Conservation (phyloP, 2,329 filamentous ascomycete genomes). For the Calonectria ilicicola region DNA sequence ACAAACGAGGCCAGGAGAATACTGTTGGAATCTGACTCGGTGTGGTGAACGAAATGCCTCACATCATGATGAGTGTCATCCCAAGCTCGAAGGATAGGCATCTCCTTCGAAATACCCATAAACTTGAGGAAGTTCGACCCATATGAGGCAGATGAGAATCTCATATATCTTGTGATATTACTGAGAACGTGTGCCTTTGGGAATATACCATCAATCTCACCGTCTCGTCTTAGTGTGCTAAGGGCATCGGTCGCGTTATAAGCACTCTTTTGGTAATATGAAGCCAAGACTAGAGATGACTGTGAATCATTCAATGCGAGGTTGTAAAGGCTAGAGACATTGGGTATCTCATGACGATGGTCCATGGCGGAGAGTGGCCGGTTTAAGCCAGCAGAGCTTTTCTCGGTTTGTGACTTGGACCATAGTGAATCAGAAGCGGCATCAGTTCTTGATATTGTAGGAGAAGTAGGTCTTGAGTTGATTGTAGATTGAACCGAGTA, state of each 20-base stretch:
- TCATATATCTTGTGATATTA: slow-evolving; percentile 74
- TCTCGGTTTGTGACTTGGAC: slow-evolving; percentile 30
- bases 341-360: slow-evolving; percentile 43
- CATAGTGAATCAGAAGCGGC: slow-evolving; percentile 37
- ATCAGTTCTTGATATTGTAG: slow-evolving; percentile 47
- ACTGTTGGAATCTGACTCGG: slow-evolving; percentile 66
- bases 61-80: slow-evolving; percentile 70
- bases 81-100: slow-evolving; percentile 55
- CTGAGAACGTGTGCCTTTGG: slow-evolving; percentile 69
- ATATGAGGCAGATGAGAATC: slow-evolving; percentile 75
- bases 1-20: slow-evolving; percentile 78
- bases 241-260: slow-evolving; percentile 63
- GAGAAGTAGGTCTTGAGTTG: slow-evolving; percentile 58
- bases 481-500: slow-evolving; percentile 64
- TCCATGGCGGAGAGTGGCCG: slow-evolving; percentile 37
- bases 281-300: slow-evolving; percentile 63
- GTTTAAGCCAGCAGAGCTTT: slow-evolving; percentile 25
- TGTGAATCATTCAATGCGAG: slow-evolving; percentile 68
- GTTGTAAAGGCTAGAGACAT: slow-evolving; percentile 70
- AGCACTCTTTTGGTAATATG: slow-evolving; percentile 60
- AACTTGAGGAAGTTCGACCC: slow-evolving; percentile 73
- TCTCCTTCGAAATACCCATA: slow-evolving; percentile 69
- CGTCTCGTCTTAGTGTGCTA: slow-evolving; percentile 61
- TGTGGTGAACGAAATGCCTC: slow-evolving; percentile 73
- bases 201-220: slow-evolving; percentile 69